A percentile compares a stretch with the other conserved stretches of the same genome.
Evolutionary conservation across 768 basidiomycete genomes (phyloP).

Genomic region (Crepidotus variabilis): DNA sequence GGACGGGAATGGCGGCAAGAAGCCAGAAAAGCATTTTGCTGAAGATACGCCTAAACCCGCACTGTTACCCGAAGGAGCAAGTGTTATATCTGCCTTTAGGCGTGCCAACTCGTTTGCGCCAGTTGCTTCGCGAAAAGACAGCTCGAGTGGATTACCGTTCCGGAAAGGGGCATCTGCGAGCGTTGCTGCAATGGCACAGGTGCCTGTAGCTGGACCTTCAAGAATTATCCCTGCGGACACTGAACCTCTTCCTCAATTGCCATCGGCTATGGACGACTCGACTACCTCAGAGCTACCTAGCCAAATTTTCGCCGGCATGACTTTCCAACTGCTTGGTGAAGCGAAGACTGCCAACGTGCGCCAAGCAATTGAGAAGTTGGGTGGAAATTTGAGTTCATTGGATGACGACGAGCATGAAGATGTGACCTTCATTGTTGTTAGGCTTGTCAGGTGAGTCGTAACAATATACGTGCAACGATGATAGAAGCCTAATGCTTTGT

Average conservation of each 20-base stretch:
- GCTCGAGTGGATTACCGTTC: slow-evolving; percentile 39
- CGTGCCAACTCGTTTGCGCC: slow-evolving; percentile 66
- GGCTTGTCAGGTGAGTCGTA: slow-evolving; percentile 62
- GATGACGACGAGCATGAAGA: slow-evolving; percentile 46
- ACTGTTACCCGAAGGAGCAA: slow-evolving; percentile 18
- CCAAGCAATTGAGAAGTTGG: slow-evolving; percentile 54
- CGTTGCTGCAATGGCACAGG: slow-evolving; percentile 2
- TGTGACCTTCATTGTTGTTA: slow-evolving; percentile 64
- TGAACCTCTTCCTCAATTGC: not conserved
- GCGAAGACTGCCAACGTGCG: slow-evolving; percentile 56
- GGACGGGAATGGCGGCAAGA: slow-evolving; percentile 7
- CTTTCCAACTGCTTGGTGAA: slow-evolving; percentile 63
- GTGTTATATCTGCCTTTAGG: slow-evolving; percentile 57
- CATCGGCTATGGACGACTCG: slow-evolving; percentile 3
- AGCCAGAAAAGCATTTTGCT: slow-evolving; percentile 5
- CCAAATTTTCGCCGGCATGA: slow-evolving; percentile 51
- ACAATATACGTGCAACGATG: not conserved
- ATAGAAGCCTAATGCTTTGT: slow-evolving; percentile 3
- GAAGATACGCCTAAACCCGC: slow-evolving; percentile 11
- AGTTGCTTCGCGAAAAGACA: slow-evolving; percentile 15
- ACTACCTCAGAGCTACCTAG: slow-evolving; percentile 2
- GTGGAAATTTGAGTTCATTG: slow-evolving; percentile 44
- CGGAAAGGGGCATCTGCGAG: slow-evolving; percentile 27
- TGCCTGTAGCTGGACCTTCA: slow-evolving; percentile 3
- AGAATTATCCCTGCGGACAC: no score